phyloP scores from a whole-genome alignment of 1,139 yeast species.

The Protomyces inouyei region DNA sequence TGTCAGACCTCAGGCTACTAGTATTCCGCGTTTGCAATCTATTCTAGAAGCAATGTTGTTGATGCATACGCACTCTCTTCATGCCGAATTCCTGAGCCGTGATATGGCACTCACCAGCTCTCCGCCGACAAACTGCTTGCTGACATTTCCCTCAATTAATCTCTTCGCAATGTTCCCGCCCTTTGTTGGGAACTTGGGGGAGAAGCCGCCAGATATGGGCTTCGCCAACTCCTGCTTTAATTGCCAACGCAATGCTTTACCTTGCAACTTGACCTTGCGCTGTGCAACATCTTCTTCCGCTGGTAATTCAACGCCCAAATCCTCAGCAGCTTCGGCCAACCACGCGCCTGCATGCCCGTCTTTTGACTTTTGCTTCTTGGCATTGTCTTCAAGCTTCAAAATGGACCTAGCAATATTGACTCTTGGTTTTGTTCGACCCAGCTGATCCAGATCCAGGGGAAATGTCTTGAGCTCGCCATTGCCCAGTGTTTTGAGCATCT shows the following conservation, averaged over 20 bases:
- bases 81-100: background rate
- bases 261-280: constrained; percentile 7
- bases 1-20: no score
- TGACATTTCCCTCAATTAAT: constrained; percentile 67
- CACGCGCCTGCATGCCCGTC: constrained; percentile 45
- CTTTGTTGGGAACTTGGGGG: constrained; percentile 62
- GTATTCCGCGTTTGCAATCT: no score
- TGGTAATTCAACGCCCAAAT: constrained; percentile 65
- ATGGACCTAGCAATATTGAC: constrained; percentile 63
- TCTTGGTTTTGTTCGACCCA: constrained; percentile 66
- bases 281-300: constrained; percentile 49
- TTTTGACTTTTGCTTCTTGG: constrained; percentile 3
- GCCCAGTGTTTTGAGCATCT: constrained; percentile 61
- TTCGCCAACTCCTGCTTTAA: constrained; percentile 52
- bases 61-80: background rate
- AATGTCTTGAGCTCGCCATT: constrained; percentile 60
- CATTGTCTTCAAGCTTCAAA: constrained; percentile 55
- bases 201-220: constrained; percentile 59
- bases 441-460: constrained; percentile 71
- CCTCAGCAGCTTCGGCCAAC: constrained; percentile 89
- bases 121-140: constrained; percentile 66
- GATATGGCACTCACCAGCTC: constrained; percentile 60
- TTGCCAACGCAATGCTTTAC: constrained; percentile 53
- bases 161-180: constrained; percentile 87
- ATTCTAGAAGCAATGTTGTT: no score